phyloP scores from a whole-genome alignment of 495 filamentous ascomycete genomes.

The Hypoxylon fuscum region DNA sequence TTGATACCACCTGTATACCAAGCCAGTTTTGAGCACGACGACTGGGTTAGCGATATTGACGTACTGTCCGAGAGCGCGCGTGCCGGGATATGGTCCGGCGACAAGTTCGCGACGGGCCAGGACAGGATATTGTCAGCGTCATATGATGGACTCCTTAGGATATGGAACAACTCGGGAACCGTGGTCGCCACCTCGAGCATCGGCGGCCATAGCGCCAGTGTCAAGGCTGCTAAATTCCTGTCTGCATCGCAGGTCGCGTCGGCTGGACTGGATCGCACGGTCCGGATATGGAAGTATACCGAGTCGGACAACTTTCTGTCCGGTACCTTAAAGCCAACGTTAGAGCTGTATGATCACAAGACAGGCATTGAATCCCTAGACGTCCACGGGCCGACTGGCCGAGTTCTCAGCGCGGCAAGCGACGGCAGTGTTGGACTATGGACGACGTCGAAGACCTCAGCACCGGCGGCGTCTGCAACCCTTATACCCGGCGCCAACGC shows the following conservation, averaged over 20 bases:
- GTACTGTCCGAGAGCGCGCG: constrained; percentile 73
- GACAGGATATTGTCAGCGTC: constrained; percentile 83
- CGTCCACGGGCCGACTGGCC: constrained; percentile 76
- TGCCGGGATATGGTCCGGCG: constrained; percentile 64
- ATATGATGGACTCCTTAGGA: constrained; percentile 85
- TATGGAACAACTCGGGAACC: constrained; percentile 89
- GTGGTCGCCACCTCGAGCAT: constrained; percentile 74
- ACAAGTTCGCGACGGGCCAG: constrained; percentile 52
- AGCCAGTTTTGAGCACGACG: constrained; percentile 91
- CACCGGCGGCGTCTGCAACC: constrained; percentile 71
- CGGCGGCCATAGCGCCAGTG: constrained; percentile 75
- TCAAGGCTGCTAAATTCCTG: constrained; percentile 84
- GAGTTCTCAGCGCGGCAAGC: constrained; percentile 81
- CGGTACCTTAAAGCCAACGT: constrained; percentile 72
- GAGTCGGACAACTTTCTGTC: constrained; percentile 67
- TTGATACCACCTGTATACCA: constrained; percentile 86
- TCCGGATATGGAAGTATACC: constrained; percentile 87
- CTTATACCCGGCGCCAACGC: constrained; percentile 69
- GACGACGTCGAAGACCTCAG: constrained; percentile 77
- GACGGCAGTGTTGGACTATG: constrained; percentile 87
- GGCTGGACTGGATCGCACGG: constrained; percentile 79
- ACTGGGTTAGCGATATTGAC: constrained; percentile 96
- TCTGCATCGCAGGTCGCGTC: constrained; percentile 80
- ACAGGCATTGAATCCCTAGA: constrained; percentile 76
- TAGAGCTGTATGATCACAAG: constrained; percentile 90